These are phyloP conservation scores for Quercus ilex DNA, from an alignment of 306 rosid species.

Conservation along the genomic window DNA sequence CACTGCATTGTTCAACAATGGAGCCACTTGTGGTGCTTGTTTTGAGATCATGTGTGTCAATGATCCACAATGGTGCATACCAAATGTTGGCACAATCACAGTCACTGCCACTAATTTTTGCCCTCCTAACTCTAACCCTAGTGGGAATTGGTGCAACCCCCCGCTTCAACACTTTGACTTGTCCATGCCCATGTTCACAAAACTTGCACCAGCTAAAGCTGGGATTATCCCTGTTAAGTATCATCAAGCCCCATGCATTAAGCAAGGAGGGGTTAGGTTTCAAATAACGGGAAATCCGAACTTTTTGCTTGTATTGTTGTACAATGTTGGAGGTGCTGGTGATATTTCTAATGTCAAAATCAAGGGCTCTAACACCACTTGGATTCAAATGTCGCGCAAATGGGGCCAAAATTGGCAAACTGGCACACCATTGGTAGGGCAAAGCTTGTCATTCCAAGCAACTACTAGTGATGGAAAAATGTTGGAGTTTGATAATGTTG, in stretches of 20 bases:
- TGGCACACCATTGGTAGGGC: slow-evolving; percentile 26
- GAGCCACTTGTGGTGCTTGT: slow-evolving; percentile 56
- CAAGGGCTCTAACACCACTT: slow-evolving; percentile 18
- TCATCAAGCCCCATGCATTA: slow-evolving; percentile 27
- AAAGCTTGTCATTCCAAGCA: slow-evolving; percentile 32
- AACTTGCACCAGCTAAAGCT: too few species aligned
- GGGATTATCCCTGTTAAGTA: too few species aligned
- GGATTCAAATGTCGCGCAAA: slow-evolving; percentile 43
- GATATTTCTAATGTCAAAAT: not conserved
- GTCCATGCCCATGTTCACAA: too few species aligned
- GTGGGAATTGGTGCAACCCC: not conserved
- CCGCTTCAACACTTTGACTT: too few species aligned
- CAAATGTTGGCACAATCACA: slow-evolving; percentile 26
- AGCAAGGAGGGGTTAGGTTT: slow-evolving; percentile 47
- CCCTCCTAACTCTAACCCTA: slow-evolving; percentile 35
- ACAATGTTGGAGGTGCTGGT: too few species aligned
- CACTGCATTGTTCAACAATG: slow-evolving; percentile 53
- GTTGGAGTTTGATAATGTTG: slow-evolving; percentile 34
- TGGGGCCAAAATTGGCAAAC: slow-evolving; percentile 67
- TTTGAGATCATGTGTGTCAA: slow-evolving; percentile 49
- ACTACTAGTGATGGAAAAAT: slow-evolving; percentile 24
- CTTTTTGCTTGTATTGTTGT: slow-evolving; percentile 2
- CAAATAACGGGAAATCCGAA: slow-evolving; percentile 49
- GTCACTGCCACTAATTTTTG: slow-evolving; percentile 65
- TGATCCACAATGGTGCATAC: slow-evolving; percentile 45